Conservation (phyloP, 805 yeast species). For the Starmerella ratchasimensis region DNA sequence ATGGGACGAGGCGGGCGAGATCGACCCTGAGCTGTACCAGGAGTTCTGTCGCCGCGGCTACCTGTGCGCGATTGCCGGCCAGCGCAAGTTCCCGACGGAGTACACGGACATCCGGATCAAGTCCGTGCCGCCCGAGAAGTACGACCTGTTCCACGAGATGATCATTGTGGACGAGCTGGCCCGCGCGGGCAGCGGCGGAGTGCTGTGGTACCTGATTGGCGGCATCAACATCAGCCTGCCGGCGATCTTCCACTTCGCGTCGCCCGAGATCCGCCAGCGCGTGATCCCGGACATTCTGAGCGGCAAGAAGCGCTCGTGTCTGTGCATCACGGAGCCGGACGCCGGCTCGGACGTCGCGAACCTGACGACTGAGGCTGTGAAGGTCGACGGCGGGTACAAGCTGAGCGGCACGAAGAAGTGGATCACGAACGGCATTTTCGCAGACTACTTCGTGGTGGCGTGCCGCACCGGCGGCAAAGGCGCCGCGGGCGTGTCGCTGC, state of each 20-base stretch:
- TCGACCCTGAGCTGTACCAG: conserved; percentile 24
- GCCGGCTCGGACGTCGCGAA: conserved; percentile 35
- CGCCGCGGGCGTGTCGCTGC: conserved; percentile 29
- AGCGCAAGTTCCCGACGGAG: conserved; percentile 26
- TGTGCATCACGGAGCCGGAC: conserved; percentile 34
- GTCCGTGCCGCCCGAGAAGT: conserved; percentile 28
- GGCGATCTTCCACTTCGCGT: conserved; percentile 28
- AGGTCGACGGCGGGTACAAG: conserved; percentile 29
- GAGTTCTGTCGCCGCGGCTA: conserved; percentile 31
- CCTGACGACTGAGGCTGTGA: conserved; percentile 28
- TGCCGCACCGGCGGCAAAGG: conserved; percentile 33
- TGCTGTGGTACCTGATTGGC: conserved; percentile 30
- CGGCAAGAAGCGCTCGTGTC: conserved; percentile 30
- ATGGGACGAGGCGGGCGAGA: conserved; percentile 31
- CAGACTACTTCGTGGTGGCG: conserved; percentile 33
- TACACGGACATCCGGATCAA: conserved; percentile 27
- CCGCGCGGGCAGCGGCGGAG: conserved; percentile 32
- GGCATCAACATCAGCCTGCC: conserved; percentile 33
- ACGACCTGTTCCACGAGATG: conserved; percentile 31
- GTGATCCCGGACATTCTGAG: conserved; percentile 28
- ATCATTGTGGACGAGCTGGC: conserved; percentile 29
- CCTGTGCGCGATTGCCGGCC: conserved; percentile 30
- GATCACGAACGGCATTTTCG: conserved; percentile 34
- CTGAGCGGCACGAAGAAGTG: conserved; percentile 34
- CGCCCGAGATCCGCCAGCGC: conserved; percentile 25